Base-by-base conservation (phyloP, 129 eudicot genomes). In the Arctium lappa region DNA sequence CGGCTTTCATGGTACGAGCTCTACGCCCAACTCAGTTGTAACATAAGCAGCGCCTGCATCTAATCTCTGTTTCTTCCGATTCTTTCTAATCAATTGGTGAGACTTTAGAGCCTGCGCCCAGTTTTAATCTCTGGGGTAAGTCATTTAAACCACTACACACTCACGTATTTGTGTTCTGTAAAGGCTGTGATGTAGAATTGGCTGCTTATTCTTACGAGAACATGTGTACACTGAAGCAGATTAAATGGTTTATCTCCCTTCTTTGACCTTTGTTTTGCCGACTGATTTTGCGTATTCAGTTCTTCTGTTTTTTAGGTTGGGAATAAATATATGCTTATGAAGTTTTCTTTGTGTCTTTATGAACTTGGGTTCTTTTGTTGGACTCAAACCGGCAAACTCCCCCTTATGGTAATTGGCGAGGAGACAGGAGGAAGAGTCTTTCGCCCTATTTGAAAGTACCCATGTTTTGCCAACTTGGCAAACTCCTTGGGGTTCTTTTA, bases 1-100 rank as follows among this genome's bases (percentile, higher is more conserved):
- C 80, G 33, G 31, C 79, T 75, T 75, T 75, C 30, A 75, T 46
- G 42, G 38, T 38, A 39, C 37, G 32, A 46, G 18, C 31, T 29
- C 74, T 38, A 73, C 79, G 33, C 37, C 46, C 65, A 30, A 74
- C 56, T 4, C 8, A 69, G 4, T 10, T 3, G 5, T n/a, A 42
- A 46, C 42, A 11, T 16, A 70, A 42, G 33, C 84, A 9, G 27
- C 30, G 70, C 71, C 46, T 72, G 12, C 50, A 79, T 50, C 75
- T 46, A 76, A 76, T 76, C 71, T 56, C 46, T 15, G 27, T 70
- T 32, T 73, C 65, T 40, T 32, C 27, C 60, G n/a, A 33, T 62
- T 73, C 33, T 38, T 38, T 63, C 46, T 44, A 62, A 65, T 81
- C 80, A 81, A 62, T 81, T 73, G 75, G 75, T 18, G 31, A 66